Percentiles rank a stretch among this genome's conserved stretches.
These are phyloP conservation scores for Kodamaea kaohsiungensis DNA, from an alignment of 805 yeast species.

Conservation along the genomic window DNA sequence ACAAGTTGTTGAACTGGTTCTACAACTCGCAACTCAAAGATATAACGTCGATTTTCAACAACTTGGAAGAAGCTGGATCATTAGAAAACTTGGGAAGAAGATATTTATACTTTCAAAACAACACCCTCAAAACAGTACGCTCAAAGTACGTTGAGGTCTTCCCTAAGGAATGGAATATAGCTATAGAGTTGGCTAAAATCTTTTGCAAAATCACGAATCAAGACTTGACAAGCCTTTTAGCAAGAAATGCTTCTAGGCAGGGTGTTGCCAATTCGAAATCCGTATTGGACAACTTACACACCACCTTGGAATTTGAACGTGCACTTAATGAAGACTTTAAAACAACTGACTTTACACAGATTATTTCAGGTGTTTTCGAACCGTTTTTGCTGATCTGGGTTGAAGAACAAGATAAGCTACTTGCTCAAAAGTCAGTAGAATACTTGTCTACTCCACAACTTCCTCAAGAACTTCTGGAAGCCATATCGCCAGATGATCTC, in stretches of 20 bases:
- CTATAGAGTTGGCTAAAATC: constrained; percentile 53
- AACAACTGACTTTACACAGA: constrained; percentile 41
- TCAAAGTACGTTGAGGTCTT: constrained; percentile 54
- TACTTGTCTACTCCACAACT: constrained; percentile 61
- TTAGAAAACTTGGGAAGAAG: constrained; percentile 83
- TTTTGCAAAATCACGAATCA: constrained; percentile 71
- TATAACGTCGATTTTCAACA: constrained; percentile 69
- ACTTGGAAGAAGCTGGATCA: constrained; percentile 91
- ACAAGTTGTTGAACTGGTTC: constrained; percentile 72
- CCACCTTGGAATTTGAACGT: constrained; percentile 82
- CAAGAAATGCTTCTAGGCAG: constrained; percentile 16
- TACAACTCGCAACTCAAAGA: constrained; percentile 70
- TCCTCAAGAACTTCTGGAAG: constrained; percentile 37
- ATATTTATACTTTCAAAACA: constrained; percentile 70
- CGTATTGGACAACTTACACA: constrained; percentile 64
- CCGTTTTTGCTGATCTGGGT: constrained; percentile 88
- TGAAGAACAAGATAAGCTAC: constrained; percentile 69
- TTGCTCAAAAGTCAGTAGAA: constrained; percentile 63
- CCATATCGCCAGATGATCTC: constrained; percentile 24
- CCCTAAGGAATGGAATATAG: constrained; percentile 73
- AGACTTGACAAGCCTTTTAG: constrained; percentile 59
- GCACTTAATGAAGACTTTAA: constrained; percentile 65
- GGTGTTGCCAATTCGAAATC: constrained; percentile 28
- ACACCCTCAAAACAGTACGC: constrained; percentile 61
- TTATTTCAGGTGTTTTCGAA: constrained; percentile 70